These are phyloP conservation scores for Incumbomyces lentus DNA, from an alignment of 2,329 filamentous ascomycete genomes.

Conservation along the genomic window DNA sequence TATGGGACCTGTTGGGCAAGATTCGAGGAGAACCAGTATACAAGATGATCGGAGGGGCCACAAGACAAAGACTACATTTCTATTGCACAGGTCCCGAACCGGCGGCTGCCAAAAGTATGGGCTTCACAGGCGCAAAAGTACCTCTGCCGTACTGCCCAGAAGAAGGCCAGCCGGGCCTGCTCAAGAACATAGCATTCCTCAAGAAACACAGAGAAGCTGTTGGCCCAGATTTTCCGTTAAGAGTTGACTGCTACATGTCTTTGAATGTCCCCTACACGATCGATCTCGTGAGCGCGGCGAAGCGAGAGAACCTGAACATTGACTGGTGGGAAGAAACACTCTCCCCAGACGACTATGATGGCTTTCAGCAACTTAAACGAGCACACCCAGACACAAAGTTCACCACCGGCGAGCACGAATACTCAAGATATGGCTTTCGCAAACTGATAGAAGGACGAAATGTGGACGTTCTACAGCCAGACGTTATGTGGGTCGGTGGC, in stretches of 20 bases:
- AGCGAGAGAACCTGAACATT: conserved; percentile 71
- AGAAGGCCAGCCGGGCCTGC: conserved; percentile 69
- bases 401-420: conserved; percentile 93
- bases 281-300: conserved; percentile 72
- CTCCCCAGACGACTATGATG: conserved; percentile 82
- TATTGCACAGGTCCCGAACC: conserved; percentile 92
- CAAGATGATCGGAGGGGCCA: conserved; percentile 86
- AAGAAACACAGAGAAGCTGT: conserved; percentile 73
- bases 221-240: conserved; percentile 81
- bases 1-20: conserved; percentile 90
- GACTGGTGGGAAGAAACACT: conserved; percentile 98
- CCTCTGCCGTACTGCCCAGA: conserved; percentile 82
- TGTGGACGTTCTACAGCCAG: conserved; percentile 86
- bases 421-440: conserved; percentile 86
- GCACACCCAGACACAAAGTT: conserved; percentile 87
- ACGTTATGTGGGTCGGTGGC: conserved; percentile 95
- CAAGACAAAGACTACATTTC: conserved; percentile 71
- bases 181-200: conserved; percentile 84
- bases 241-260: conserved; percentile 97
- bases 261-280: conserved; percentile 89
- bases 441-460: conserved; percentile 87
- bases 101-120: conserved; percentile 67
- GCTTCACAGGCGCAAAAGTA: conserved; percentile 85
- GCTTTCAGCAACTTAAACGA: conserved; percentile 78
- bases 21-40: conserved; percentile 87